Evolutionary conservation across 1,139 yeast species (phyloP), one percentile per base, ranked within the genome.

Genomic region (Hyphopichia khmerensis): DNA sequence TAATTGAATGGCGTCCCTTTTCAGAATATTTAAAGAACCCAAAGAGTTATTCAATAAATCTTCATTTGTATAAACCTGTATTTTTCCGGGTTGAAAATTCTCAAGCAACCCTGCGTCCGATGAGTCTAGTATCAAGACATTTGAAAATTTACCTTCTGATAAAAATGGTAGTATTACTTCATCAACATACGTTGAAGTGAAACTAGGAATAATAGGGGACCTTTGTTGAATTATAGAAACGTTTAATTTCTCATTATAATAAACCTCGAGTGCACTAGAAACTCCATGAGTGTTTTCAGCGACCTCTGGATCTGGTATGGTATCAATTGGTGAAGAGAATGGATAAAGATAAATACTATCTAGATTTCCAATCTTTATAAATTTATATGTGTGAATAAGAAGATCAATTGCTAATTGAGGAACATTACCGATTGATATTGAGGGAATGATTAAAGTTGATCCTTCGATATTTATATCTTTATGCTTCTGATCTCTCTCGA

Each of bases 371-470:
- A 84, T 68, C 38, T 75, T 76, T 41, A 64, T 49, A 44, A 85
- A 77, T 1, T 69, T 71, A 30, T 76, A 66, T 2, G 86, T 82
- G 53, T 85, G 87, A 15, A 90, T 67, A 33, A 93, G 65, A 33
- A 91, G 69, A 61, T 91, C 98, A 5, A 80, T 65, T 0, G 95
- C 67, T 41, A 91, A 68, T 60, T 93, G 99, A 0, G 98, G 96
- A 3, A 90, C 86, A 57, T 91, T 93, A 5, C 96, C 98, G 15
- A 89, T 77, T 3, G 96, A 82, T 0, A 93, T 87, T 0, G 91
- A 66, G 0, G 98, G 98, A 2, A 93, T 45, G 1, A 91, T 59
- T 16, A 89, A 59, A 1, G 64, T 61, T 9, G 68, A 49, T 11
- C 27, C 34, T 16, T n/a, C 34, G 4, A 30, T 5, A 14, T 30